Base-by-base conservation (phyloP, 1,284 basidiomycete species). In the Fomitopsis betulina region DNA sequence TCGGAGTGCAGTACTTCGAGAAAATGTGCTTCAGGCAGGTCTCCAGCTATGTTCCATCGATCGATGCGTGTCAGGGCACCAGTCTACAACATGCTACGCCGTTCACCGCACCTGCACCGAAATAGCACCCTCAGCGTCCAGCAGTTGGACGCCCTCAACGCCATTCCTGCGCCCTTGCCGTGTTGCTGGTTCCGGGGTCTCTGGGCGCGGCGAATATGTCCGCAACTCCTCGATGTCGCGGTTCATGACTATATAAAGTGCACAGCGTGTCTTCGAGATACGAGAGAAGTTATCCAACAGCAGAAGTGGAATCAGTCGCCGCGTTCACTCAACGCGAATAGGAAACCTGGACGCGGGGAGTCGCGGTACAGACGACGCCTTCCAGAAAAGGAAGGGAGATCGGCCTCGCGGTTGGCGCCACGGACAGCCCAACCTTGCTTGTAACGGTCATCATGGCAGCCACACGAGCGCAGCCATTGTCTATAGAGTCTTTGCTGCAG, bases 401-500 rank as follows among this genome's bases (percentile, higher is more conserved):
- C 45, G 45, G 17, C 25, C 42, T 27, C 7, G 32, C 5, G n/a
- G 27, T 27, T 5, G 30, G 35, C 40, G 53, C 54, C 19, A 50
- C 32, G 3, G 54, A 25, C 33, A 2, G 35, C 23, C 40, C 42
- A 40, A 19, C 35, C 25, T 47, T 30, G 12, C 45, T 50, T 19
- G 19, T 57, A 25, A 60, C 63, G 12, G 21, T 53, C 60, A 65
- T 63, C 64, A 81, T 79, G 77, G 62, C 74, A 49, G 56, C 55
- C 9, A 63, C 66, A 23, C 47, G 72, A 60, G 64, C 79, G 50
- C 83, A 88, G 70, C 90, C 91, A 1, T 75, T 93, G 49, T 93
- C 91, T 9, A 93, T 96, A 62, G 93, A 96, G 70, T 82, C 85
- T 45, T 76, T 97, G 59, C 79, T 98, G 15, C 85, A 90, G 66